phyloP scores from a whole-genome alignment of 257 asterid species.

The Nicotiana otophora region DNA sequence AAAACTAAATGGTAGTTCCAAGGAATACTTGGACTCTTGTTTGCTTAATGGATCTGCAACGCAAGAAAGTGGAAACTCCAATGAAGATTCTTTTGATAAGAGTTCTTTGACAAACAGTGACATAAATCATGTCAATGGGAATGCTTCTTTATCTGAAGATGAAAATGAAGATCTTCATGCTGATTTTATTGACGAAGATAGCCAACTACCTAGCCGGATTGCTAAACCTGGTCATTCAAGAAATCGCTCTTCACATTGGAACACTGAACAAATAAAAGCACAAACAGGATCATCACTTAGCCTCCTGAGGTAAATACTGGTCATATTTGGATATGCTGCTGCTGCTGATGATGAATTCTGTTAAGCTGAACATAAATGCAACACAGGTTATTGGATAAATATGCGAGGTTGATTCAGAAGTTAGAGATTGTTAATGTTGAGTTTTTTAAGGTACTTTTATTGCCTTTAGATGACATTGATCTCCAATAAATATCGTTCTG shows the following conservation, averaged over 20 bases:
- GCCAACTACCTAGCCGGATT: conserved; percentile 98
- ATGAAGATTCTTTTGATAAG: conserved; percentile 25
- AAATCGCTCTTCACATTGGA: conserved; percentile 48
- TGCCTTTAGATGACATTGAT: conserved; percentile 15
- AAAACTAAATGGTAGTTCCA: conserved; percentile 43
- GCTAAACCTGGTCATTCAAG: conserved; percentile 53
- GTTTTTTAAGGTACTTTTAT: conserved; percentile 65
- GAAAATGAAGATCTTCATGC: conserved; percentile 99
- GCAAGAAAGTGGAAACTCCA: conserved; percentile 46
- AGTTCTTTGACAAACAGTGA: conserved; percentile 35
- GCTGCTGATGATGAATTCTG: conserved; percentile 7
- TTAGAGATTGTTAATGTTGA: conserved; percentile 84
- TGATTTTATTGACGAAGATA: conserved; percentile 98
- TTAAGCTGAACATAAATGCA: conserved; percentile 28
- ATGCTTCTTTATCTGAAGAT: conserved; percentile 61
- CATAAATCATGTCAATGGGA: conserved; percentile 53
- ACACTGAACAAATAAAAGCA: conserved; percentile 54
- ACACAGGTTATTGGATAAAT: conserved; percentile 90
- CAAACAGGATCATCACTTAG: conserved; percentile 94
- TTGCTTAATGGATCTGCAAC: conserved; percentile 46
- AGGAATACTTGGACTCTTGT: conserved; percentile 42
- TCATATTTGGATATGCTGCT: conserved; percentile 14
- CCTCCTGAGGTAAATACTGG: conserved; percentile 63
- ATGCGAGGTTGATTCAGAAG: conserved; percentile 97
- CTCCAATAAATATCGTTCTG: conserved; percentile 8